A percentile compares a stretch with the other conserved stretches of the same genome.
phyloP scores from a whole-genome alignment of 2,329 filamentous ascomycete species.

The Neurospora sp. region DNA sequence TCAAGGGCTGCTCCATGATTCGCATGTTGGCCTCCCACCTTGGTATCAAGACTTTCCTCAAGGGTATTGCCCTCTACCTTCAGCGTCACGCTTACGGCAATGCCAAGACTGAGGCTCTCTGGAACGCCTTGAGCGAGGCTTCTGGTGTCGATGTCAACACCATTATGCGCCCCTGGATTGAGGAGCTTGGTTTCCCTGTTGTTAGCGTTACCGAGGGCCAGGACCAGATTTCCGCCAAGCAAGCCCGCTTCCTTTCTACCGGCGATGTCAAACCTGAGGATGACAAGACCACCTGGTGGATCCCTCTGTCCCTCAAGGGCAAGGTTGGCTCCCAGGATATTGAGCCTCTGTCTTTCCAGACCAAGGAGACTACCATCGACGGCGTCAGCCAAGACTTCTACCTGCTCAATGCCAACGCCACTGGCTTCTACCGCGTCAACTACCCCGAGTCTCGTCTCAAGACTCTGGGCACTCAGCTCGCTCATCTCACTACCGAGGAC shows the following conservation, averaged over 20 bases:
- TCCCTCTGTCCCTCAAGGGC: slow-evolving; percentile 77
- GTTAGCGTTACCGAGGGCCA: slow-evolving; percentile 76
- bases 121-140: slow-evolving; percentile 77
- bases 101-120: slow-evolving; percentile 84
- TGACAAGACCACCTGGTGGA: slow-evolving; percentile 90
- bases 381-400: slow-evolving; percentile 75
- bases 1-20: slow-evolving; percentile 93
- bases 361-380: slow-evolving; percentile 66
- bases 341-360: slow-evolving; percentile 57
- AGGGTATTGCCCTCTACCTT: slow-evolving; percentile 82
- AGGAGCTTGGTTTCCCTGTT: slow-evolving; percentile 89
- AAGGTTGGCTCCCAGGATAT: slow-evolving; percentile 55
- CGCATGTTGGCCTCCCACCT: slow-evolving; percentile 92
- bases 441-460: slow-evolving; percentile 77
- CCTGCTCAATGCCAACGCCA: slow-evolving; percentile 84
- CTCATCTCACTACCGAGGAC: slow-evolving; percentile 71
- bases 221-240: slow-evolving; percentile 62
- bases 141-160: slow-evolving; percentile 77
- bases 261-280: slow-evolving; percentile 88
- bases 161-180: slow-evolving; percentile 93
- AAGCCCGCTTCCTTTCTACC: slow-evolving; percentile 82
- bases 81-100: slow-evolving; percentile 82
- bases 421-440: slow-evolving; percentile 85
- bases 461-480: slow-evolving; percentile 67
- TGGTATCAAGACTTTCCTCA: slow-evolving; percentile 77